Base-by-base conservation (phyloP, 495 filamentous ascomycete species). In the Cudoniella acicularis region DNA sequence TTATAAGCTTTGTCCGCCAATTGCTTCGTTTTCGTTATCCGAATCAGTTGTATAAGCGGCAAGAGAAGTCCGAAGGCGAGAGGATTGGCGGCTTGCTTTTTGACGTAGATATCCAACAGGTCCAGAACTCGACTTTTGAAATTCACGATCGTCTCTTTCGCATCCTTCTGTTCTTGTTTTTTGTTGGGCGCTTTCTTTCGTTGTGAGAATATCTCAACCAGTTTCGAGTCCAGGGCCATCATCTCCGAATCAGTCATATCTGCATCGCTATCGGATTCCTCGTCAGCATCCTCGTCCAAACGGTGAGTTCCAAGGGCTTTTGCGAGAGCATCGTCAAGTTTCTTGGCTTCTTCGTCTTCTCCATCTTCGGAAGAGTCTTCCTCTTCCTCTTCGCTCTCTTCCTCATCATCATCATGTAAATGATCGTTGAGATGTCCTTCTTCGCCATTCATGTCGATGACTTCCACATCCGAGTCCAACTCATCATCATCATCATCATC, bases 211-310 rank as follows among this genome's bases (percentile, higher is more conserved):
- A 97, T 87, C 56, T 88, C 86, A 53, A 84, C 80, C 17, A 98
- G 82, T 61, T 89, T 85, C 17, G 79, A 79, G 69, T 98, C 94
- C 26, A 98, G 74, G 11, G 84, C 85, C 73, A 96, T 87, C 94
- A 98, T 98, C 66, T 96, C 89, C 42, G 91, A 91, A 73, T 98
- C 94, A 54, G 90, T 85, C 89, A 96, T 94, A 69, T 94, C 90
- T 0, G 82, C 83, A 62, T 82, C 83, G 27, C 77, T 75, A 50
- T 87, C 85, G 0, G 83, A 83, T 16, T 74, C 79, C 18, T 78
- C 77, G 48, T 82, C 72, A 27, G 76, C 63, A 61, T 82, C 83
- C 65, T 78, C 68, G 56, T 85, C 78, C 17, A 82, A 75, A 18
- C 77, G 76, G 63, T 84, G 83, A 42, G 83, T 86, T 18, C 83